Evolutionary conservation across 768 basidiomycete genomes (phyloP).

Genomic region (Rhizopogon vulgaris): DNA sequence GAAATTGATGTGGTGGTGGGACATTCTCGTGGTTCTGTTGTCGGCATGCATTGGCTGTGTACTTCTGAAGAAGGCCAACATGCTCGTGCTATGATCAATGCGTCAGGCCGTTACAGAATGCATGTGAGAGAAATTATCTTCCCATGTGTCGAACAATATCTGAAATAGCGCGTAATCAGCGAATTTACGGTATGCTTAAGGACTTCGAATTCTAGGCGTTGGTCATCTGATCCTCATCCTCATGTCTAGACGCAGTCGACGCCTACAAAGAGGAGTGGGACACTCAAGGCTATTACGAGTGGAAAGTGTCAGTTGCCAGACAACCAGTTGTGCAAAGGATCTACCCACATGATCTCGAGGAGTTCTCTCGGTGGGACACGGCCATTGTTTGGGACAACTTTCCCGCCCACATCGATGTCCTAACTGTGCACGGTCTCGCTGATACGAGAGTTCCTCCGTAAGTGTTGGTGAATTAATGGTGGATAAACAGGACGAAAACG

Average conservation of each 20-base stretch:
- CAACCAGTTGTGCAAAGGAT: conserved; percentile 47
- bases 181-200: conserved; percentile 20
- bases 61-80: conserved; percentile 50
- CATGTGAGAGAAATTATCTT: conserved; percentile 39
- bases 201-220: background rate
- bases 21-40: conserved; percentile 75
- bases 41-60: conserved; percentile 63
- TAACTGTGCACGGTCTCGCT: conserved; percentile 71
- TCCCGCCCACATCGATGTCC: conserved; percentile 55
- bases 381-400: conserved; percentile 65
- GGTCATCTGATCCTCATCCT: conserved; percentile 3
- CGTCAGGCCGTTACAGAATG: conserved; percentile 77
- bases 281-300: conserved; percentile 54
- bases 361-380: conserved; percentile 61
- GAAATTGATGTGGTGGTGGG: conserved; percentile 63
- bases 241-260: conserved; percentile 13
- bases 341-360: conserved; percentile 52
- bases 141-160: background rate
- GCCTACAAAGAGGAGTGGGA: conserved; percentile 46
- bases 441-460: conserved; percentile 69
- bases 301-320: conserved; percentile 62
- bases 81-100: conserved; percentile 64
- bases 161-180: conserved; percentile 11
- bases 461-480: conserved; percentile 20
- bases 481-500: background rate